Percentiles rank a stretch among this genome's conserved stretches.
These are phyloP conservation scores for Scheffersomyces amazonensis DNA, from an alignment of 805 yeast genomes.

Conservation along the genomic window DNA sequence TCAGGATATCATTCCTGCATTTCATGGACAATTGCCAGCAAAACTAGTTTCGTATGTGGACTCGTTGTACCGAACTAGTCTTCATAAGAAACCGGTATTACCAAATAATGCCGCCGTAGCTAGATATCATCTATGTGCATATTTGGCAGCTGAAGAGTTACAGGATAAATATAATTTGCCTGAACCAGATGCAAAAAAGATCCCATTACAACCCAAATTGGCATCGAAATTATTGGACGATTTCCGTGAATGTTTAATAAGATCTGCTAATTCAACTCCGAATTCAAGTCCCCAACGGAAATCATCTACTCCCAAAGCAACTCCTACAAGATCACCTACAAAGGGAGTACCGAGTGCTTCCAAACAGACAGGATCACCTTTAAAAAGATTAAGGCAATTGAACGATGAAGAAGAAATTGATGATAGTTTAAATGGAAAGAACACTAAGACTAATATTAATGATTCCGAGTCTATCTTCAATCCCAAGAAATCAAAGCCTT, in stretches of 20 bases:
- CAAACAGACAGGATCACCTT: conserved; percentile 32
- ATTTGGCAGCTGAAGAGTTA: conserved; percentile 52
- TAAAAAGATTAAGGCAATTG: conserved; percentile 28
- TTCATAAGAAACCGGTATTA: conserved; percentile 48
- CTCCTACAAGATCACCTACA: conserved; percentile 1
- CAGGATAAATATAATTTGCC: conserved; percentile 43
- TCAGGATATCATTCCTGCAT: conserved; percentile 49
- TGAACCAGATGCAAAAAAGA: conserved; percentile 45
- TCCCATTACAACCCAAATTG: conserved; percentile 55
- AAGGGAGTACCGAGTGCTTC: too few relatives aligned
- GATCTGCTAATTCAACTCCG: conserved; percentile 16
- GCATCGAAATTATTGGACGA: conserved; percentile 42
- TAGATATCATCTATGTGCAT: conserved; percentile 66
- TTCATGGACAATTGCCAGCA: conserved; percentile 15
- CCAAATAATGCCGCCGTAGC: conserved; percentile 60
- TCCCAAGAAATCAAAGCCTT: conserved; percentile 10
- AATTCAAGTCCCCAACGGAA: conserved; percentile 18
- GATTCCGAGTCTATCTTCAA: conserved; percentile 27
- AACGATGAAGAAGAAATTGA: not conserved
- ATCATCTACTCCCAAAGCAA: conserved; percentile 11
- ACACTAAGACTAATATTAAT: conserved; percentile 3
- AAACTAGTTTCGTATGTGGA: conserved; percentile 19
- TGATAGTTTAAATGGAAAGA: not conserved
- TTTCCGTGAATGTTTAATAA: conserved; percentile 39
- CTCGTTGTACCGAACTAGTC: conserved; percentile 48